Percentiles rank a stretch among this genome's conserved stretches.
These are phyloP conservation scores for Fraxinus quadrangulata DNA, from an alignment of 257 asterid genomes.

Conservation along the genomic window DNA sequence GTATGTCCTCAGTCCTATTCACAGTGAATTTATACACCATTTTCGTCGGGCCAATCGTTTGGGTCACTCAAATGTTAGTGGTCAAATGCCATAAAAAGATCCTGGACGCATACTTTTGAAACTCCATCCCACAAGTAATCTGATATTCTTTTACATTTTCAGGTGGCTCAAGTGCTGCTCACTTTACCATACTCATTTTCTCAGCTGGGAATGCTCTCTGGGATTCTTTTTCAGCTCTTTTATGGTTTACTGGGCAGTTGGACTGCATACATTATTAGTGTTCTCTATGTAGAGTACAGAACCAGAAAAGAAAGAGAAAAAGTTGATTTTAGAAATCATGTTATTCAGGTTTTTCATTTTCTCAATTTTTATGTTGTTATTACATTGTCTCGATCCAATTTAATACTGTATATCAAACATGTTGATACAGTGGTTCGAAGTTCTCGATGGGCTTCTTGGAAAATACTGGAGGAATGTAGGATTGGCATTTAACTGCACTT, in stretches of 20 bases:
- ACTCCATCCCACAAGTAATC: too few relatives aligned
- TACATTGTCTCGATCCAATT: too few relatives aligned
- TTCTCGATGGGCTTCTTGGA: constrained; percentile 55
- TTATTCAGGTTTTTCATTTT: constrained; percentile 32
- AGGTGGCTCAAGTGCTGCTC: constrained; percentile 46
- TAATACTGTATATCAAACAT: too few relatives aligned
- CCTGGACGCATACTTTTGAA: too few relatives aligned
- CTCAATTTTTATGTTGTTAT: too few relatives aligned
- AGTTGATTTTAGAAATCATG: constrained; percentile 44
- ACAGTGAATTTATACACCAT: not conserved
- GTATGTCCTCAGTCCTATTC: constrained; percentile 17
- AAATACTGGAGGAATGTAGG: constrained; percentile 56
- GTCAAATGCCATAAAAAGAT: too few relatives aligned
- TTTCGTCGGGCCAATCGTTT: not conserved
- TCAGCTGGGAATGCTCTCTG: constrained; percentile 43
- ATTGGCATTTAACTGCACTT: constrained; percentile 40
- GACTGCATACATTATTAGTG: constrained; percentile 45
- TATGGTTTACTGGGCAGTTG: constrained; percentile 46
- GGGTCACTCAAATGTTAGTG: too few relatives aligned
- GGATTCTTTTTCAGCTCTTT: constrained; percentile 40
- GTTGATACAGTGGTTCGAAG: constrained; percentile 44
- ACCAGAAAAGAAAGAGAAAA: constrained; percentile 48
- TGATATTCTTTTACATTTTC: not conserved
- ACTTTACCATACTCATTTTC: constrained; percentile 48
- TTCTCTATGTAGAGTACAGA: constrained; percentile 40